Evolutionary conservation across 345 rosid genomes (phyloP), one percentile per base, ranked within the genome.

Genomic region (Sonneratia alba): DNA sequence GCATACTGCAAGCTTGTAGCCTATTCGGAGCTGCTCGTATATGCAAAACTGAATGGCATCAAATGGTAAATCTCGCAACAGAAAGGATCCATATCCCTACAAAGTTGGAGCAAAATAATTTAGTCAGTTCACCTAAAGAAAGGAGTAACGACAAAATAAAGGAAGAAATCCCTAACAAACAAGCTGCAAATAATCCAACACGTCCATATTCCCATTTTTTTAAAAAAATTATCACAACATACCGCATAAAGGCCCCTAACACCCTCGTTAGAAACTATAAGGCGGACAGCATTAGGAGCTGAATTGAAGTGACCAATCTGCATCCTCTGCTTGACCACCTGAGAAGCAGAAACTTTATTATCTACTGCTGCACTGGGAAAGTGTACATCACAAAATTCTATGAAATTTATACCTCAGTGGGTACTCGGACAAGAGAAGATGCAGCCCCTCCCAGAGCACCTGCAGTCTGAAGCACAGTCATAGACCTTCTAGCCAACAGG

Each of bases 321-420:
- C 97, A 90, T 86, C 85, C 99, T 85, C 77, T 90, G 93, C 80
- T 92, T 95, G 71, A 95, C 92, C 79, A 95, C 99, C 98, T 95
- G 80, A 36, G 37, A 38, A 18, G 40, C 64, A 16, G 59, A 21
- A 16, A 71, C 22, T 6, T n/a, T 36, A 21, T 73, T 22, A 45
- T n/a, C 43, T 36, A 68, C 53, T 61, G 16, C 24, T 40, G 4
- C 9, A n/a, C 7, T 5, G 9, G 49, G 7, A 32, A 68, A 34
- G 34, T 27, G 37, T n/a, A n/a, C 8, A 14, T 42, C 18, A 27
- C 10, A 45, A 37, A 13, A 11, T 24, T 43, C 3, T 48, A 22
- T 27, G 32, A 68, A n/a, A 16, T 48, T 36, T 74, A 59, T 72
- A 92, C 99, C 91, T 95, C 98, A 1, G 99, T 95, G 64, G 99